Base-by-base conservation (phyloP, 2,329 filamentous ascomycete genomes). In the Akanthomyces muscarius region DNA sequence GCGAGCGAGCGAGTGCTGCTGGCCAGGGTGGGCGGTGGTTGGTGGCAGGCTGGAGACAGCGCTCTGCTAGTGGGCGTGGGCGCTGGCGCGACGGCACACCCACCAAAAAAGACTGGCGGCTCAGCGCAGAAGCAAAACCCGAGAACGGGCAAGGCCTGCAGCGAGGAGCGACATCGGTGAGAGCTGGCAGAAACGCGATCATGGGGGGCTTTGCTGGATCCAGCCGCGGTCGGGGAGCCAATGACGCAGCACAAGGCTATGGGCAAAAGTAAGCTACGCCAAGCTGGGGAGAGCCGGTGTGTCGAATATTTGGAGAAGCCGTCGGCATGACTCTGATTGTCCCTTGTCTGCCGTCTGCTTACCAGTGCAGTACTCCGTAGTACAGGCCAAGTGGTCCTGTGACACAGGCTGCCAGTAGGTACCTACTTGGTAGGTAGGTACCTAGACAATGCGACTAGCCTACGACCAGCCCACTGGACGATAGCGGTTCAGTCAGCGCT, bases 201-300 rank as follows among this genome's bases (percentile, higher is more conserved):
- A 63, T 58, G 61, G 61, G 61, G 61, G 53, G 61, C 25, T 51
- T 36, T 33, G 25, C 51, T 62, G 52, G 60, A 33, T 41, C 52
- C 61, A 57, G 61, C 52, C 54, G 45, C 53, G 61, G 45, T 47
- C 54, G 44, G 36, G 36, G 28, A 63, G 59, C 61, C 61, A 63
- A 63, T 63, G 61, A 63, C 61, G 61, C 61, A 63, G 16, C 41
- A 47, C 59, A 61, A 61, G 59, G 59, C 59, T 59, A 50, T 42
- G 54, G 21, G 42, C 41, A 57, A 18, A 38, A n/a, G 28, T 48
- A 48, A 48, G 55, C 42, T 38, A n/a, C 42, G 30, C 44, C 44
- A 45, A 28, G 25, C 53, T 56, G 23, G 44, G 28, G 30, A 58
- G 18, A 16, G 38, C 11, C 8, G 11, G 53, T n/a, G 18, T 25